Evolutionary conservation across 148 eudicot species (phyloP).

Genomic region (Rhododendron ferrugineum): DNA sequence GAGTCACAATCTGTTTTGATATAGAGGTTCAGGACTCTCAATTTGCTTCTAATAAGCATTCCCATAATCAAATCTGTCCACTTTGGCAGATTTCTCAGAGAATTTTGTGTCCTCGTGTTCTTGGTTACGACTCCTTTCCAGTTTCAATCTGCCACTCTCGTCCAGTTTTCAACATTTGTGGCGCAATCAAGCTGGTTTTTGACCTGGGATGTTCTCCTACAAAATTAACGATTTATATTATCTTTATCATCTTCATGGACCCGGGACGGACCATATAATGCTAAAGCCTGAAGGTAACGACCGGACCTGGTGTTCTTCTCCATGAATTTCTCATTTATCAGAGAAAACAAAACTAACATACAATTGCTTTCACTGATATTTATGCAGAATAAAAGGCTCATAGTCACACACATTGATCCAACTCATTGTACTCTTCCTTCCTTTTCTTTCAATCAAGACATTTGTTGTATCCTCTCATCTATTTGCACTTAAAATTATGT

Average conservation of each 20-base stretch:
- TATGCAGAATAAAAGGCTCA: too few relatives aligned
- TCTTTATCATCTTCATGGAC: background rate
- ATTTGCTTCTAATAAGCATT: too few relatives aligned
- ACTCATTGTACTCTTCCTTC: background rate
- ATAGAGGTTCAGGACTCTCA: too few relatives aligned
- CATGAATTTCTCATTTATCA: background rate
- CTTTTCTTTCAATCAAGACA: background rate
- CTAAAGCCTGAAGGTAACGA: too few relatives aligned
- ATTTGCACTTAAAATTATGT: background rate
- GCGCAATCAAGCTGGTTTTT: too few relatives aligned
- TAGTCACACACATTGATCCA: background rate
- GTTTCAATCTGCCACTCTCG: too few relatives aligned
- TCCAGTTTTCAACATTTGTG: too few relatives aligned
- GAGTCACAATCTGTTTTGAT: too few relatives aligned
- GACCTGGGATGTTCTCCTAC: background rate
- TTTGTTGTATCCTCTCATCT: background rate
- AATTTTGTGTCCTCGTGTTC: background rate
- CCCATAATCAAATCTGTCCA: too few relatives aligned
- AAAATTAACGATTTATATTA: too few relatives aligned
- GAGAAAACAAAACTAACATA: background rate
- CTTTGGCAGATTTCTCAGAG: background rate
- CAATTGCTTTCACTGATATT: background rate
- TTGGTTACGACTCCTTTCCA: too few relatives aligned
- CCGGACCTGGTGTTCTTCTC: background rate
- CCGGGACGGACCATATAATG: too few relatives aligned